Percentiles rank a stretch among this genome's conserved stretches.
phyloP scores from a whole-genome alignment of 306 rosid genomes.

The Styphnolobium japonicum region DNA sequence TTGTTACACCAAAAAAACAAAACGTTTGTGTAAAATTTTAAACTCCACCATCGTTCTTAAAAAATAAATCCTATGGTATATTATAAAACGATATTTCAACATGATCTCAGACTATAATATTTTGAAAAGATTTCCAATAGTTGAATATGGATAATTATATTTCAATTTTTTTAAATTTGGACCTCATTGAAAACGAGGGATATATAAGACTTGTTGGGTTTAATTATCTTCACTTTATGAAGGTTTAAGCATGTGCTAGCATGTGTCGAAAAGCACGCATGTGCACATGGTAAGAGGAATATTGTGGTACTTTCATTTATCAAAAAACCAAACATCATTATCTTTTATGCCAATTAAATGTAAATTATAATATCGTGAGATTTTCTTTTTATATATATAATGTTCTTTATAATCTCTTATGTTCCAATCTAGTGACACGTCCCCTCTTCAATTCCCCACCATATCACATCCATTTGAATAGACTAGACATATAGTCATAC shows the following conservation, averaged over 20 bases:
- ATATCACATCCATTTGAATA: constrained; percentile 4
- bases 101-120: neutral
- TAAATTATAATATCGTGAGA: neutral
- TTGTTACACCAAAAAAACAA: neutral
- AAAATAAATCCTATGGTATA: neutral
- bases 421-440: constrained; percentile 11
- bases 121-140: neutral
- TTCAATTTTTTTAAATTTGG: neutral
- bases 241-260: constrained; percentile 22
- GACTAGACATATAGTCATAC: neutral
- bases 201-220: neutral
- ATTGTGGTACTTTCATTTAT: constrained; percentile 4
- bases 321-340: neutral
- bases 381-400: neutral
- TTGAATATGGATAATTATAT: neutral
- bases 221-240: neutral
- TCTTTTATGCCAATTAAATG: neutral
- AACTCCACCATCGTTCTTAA: neutral
- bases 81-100: neutral
- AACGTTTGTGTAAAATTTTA: neutral
- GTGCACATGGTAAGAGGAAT: neutral
- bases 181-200: neutral
- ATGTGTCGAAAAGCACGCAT: constrained; percentile 19
- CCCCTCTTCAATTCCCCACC: constrained; percentile 22
- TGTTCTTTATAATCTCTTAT: neutral